These are phyloP conservation scores for Podosphaera fusca DNA, from an alignment of 2,329 filamentous ascomycete species.

Conservation along the genomic window DNA sequence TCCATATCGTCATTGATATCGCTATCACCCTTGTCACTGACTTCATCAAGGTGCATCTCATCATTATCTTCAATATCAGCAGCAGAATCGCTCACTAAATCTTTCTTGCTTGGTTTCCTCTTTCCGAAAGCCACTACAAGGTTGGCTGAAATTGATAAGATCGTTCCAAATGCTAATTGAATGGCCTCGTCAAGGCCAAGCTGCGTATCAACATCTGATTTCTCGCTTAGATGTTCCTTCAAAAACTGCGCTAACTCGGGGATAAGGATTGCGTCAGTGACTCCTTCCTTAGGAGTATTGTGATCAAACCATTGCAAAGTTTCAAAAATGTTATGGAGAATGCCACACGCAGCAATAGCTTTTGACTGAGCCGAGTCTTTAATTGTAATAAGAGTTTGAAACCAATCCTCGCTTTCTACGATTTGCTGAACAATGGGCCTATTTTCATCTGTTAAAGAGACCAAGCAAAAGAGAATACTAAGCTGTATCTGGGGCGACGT, in stretches of 20 bases:
- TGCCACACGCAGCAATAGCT: conserved; percentile 32
- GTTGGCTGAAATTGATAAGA: conserved; percentile 39
- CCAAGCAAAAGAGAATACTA: conserved; percentile 30
- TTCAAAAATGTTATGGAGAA: conserved; percentile 38
- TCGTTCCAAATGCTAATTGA: conserved; percentile 32
- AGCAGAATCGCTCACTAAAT: conserved; percentile 19
- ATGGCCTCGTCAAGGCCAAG: conserved; percentile 13
- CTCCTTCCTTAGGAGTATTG: conserved; percentile 24
- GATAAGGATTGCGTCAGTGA: conserved; percentile 27
- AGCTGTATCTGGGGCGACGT: conserved; percentile 19
- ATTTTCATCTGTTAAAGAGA: conserved; percentile 37
- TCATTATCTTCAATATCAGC: conserved; percentile 10
- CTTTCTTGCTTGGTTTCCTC: conserved; percentile 19
- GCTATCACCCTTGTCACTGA: conserved; percentile 28
- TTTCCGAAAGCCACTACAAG: conserved; percentile 28
- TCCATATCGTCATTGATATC: conserved; percentile 42
- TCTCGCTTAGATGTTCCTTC: conserved; percentile 4
- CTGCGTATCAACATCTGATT: conserved; percentile 7
- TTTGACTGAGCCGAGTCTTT: conserved; percentile 24
- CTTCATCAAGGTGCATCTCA: conserved; percentile 20
- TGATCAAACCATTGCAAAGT: conserved; percentile 29
- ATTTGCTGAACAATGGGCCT: conserved; percentile 27
- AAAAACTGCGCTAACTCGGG: conserved; percentile 19
- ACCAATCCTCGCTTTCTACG: conserved; percentile 25
- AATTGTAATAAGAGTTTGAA: conserved; percentile 26